Evolutionary conservation across 2,329 filamentous ascomycete species (phyloP).

Genomic region (Sclerotinia trifoliorum): DNA sequence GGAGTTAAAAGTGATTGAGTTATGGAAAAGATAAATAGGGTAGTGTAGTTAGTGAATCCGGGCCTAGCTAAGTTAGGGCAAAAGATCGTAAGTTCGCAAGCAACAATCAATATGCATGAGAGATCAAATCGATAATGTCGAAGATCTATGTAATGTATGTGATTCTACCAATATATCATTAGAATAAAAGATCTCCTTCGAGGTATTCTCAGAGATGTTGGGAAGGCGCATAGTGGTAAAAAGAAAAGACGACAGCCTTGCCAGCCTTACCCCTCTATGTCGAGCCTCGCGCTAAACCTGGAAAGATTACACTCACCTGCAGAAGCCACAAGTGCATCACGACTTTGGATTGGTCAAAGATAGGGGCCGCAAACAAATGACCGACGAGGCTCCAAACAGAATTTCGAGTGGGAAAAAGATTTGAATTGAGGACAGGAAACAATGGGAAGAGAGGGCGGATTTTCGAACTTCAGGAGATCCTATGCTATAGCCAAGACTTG

Average conservation of each 20-base stretch:
- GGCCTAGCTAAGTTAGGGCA: not conserved
- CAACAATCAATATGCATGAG: not conserved
- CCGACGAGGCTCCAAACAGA: not conserved
- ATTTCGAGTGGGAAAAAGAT: no score
- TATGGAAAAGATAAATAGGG: not conserved
- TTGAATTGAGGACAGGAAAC: not conserved
- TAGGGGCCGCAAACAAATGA: no score
- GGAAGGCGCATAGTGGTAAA: not conserved
- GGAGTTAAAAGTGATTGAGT: not conserved
- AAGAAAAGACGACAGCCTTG: not conserved
- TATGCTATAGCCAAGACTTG: not conserved
- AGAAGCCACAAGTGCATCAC: not conserved
- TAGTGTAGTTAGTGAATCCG: not conserved
- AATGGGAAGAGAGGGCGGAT: not conserved
- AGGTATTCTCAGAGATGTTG: not conserved
- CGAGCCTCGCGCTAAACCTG: not conserved
- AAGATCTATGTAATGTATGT: not conserved
- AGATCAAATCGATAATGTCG: not conserved
- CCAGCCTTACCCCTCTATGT: slow-evolving; percentile 6
- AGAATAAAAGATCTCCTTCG: not conserved
- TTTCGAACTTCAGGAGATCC: not conserved
- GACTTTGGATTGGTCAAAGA: not conserved
- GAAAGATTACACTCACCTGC: not conserved
- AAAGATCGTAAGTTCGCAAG: slow-evolving; percentile 1
- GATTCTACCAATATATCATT: not conserved